Evolutionary conservation across 106 monocot species (phyloP).

Genomic region (Dendrobium huoshanense): DNA sequence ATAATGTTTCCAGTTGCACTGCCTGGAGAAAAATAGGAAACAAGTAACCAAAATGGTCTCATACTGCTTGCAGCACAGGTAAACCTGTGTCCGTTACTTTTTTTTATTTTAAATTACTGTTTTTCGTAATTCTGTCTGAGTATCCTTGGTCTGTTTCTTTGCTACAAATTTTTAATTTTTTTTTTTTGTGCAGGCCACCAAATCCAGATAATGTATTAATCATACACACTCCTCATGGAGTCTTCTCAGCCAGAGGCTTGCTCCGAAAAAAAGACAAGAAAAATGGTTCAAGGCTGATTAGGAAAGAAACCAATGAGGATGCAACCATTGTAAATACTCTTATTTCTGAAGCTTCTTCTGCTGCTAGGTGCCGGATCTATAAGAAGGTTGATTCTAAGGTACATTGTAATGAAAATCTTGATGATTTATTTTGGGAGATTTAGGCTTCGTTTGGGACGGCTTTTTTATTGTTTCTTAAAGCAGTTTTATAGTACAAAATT

Average conservation of each 20-base stretch:
- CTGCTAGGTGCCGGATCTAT: conserved; percentile 57
- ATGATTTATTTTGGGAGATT: background rate
- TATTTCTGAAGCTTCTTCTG: conserved; percentile 35
- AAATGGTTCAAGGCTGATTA: conserved; percentile 43
- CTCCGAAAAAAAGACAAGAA: conserved; percentile 47
- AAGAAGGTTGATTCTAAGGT: conserved; percentile 37
- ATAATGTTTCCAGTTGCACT: conserved; percentile 61
- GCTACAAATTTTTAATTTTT: background rate
- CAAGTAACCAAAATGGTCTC: conserved; percentile 82
- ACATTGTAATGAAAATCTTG: conserved; percentile 5
- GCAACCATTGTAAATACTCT: conserved; percentile 6
- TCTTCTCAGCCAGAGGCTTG: conserved; percentile 61
- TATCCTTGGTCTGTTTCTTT: background rate
- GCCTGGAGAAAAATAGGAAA: conserved; percentile 63
- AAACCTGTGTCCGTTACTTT: background rate
- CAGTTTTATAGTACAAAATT: too few relatives aligned
- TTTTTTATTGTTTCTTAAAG: too few relatives aligned
- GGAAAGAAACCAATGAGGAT: conserved; percentile 31
- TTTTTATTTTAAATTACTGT: background rate
- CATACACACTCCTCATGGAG: conserved; percentile 50
- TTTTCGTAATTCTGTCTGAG: background rate
- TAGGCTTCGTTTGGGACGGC: too few relatives aligned
- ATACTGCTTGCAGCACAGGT: conserved; percentile 90
- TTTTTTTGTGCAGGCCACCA: conserved; percentile 49
- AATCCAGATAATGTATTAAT: conserved; percentile 78